Base-by-base conservation (phyloP, 495 filamentous ascomycete genomes). In the Penicillium angulare region DNA sequence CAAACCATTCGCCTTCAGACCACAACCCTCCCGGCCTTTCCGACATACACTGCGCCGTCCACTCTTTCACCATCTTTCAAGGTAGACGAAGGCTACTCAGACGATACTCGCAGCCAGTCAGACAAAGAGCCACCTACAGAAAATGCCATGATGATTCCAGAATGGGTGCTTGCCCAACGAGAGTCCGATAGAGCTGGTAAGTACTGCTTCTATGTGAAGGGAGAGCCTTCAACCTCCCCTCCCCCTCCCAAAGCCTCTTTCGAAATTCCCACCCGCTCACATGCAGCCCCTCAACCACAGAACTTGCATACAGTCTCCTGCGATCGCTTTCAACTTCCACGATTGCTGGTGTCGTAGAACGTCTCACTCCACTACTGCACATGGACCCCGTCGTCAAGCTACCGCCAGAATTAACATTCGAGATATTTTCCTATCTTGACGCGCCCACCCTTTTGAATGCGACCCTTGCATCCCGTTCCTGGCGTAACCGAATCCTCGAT, bases 331-430 rank as follows among this genome's bases (percentile, higher is more conserved):
- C 85, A 16, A 91, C 88, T 16, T 85, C 84, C 26, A 80, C 83
- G 10, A 83, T 95, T 43, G 83, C 86, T 13, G 77, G 82, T n/a
- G 82, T 96, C 17, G 89, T 93, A 20, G 85, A 88, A 34, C 77
- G 79, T 34, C 73, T 95, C 15, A 83, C 85, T 39, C 88, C 86
- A 7, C 81, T 89, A 5, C 84, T 95, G 20, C 90, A 97, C 67
- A 89, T 96, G 70, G 90, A 98, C 69, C 95, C 95, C 38, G 80
- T 96, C 24, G 69, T 82, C 49, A 83, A 88, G 59, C 81, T 98
- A 7, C 93, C 93, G 0, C 82, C 88, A 1, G 93, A 98, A 64
- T 82, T 97, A 49, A 92, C 87, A 42, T 84, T 90, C 46, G 85
- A 93, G 58, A 86, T 97, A 13, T 86, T 97, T 33, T 87, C 86